Percentiles rank a stretch among this genome's conserved stretches.
Evolutionary conservation across 257 asterid species (phyloP).

Genomic region (Solanum tarijense): DNA sequence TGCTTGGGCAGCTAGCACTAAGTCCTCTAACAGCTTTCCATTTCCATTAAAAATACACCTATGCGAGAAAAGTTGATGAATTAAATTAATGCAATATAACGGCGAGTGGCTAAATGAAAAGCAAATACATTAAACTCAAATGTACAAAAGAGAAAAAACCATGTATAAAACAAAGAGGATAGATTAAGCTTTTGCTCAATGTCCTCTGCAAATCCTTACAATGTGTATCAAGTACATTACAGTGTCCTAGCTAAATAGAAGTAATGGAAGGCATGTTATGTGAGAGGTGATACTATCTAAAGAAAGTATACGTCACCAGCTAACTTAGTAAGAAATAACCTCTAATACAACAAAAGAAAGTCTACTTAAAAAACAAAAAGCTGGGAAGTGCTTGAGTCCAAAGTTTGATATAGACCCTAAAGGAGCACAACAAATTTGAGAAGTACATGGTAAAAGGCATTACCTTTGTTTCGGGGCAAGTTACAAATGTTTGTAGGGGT

Average conservation of each 20-base stretch:
- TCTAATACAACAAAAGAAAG: background rate
- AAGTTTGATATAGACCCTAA: background rate
- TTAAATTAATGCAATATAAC: background rate
- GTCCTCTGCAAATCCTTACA: background rate
- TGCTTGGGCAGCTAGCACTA: conserved; percentile 78
- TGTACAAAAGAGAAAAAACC: background rate
- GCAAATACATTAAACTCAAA: background rate
- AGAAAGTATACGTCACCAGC: background rate
- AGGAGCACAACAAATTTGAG: background rate
- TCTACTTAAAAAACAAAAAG: background rate
- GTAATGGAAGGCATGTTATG: background rate
- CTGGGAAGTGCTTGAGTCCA: background rate
- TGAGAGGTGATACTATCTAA: background rate
- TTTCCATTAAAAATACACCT: conserved; percentile 97
- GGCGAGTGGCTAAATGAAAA: background rate
- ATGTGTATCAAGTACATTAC: background rate
- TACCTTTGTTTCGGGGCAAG: background rate
- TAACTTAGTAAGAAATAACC: background rate
- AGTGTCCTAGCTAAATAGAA: background rate
- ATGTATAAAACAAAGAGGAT: background rate
- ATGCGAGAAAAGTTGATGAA: background rate
- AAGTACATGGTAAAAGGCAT: background rate
- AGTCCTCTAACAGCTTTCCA: conserved; percentile 81
- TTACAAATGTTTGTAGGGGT: background rate
- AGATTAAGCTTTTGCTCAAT: background rate